phyloP scores from a whole-genome alignment of 306 rosid species.

The Citrullus amarus region DNA sequence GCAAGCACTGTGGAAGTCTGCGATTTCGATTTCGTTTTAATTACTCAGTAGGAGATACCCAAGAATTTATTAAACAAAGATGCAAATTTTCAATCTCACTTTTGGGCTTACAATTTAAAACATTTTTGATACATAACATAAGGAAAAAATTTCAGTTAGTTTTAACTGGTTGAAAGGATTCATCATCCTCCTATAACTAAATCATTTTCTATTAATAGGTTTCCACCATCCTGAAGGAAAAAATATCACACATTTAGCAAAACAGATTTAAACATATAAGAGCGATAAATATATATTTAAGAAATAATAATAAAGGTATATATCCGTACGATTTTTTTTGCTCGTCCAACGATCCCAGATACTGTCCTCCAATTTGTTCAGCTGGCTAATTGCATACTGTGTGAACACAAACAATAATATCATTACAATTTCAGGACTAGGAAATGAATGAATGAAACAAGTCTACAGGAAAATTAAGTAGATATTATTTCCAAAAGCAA shows the following conservation, averaged over 20 bases:
- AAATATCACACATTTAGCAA: background rate
- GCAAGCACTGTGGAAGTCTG: background rate
- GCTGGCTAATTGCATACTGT: slow-evolving; percentile 87
- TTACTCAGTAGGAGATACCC: background rate
- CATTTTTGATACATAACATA: background rate
- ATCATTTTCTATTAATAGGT: background rate
- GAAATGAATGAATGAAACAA: background rate
- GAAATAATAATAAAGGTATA: slow-evolving; percentile 1
- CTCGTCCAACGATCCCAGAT: slow-evolving; percentile 84
- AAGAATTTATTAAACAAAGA: background rate
- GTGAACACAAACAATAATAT: slow-evolving; percentile 21
- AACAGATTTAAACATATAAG: background rate
- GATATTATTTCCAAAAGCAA: background rate
- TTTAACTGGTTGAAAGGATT: background rate
- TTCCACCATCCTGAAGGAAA: background rate
- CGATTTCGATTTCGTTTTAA: background rate
- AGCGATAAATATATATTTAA: background rate
- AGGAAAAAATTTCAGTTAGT: background rate
- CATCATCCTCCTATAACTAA: background rate
- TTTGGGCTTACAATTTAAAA: background rate
- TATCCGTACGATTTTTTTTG: slow-evolving; percentile 30
- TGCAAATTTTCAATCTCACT: background rate
- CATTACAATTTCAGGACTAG: background rate
- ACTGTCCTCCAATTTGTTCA: slow-evolving; percentile 90
- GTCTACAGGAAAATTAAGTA: background rate